phyloP scores from a whole-genome alignment of 2,329 filamentous ascomycete species.

The Aspergillus eucalypticola region DNA sequence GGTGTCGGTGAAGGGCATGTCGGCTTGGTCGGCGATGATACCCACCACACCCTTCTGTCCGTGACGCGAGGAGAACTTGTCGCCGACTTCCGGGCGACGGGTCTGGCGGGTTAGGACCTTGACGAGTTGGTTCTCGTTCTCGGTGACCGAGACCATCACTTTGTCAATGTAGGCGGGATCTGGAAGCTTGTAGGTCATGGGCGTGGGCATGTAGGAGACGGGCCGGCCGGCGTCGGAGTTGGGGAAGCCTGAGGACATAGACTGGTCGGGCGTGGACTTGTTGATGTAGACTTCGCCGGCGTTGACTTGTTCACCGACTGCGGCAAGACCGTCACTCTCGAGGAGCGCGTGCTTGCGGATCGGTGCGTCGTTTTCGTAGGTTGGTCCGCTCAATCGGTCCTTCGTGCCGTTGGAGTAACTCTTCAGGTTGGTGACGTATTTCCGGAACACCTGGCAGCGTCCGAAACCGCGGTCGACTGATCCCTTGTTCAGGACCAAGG shows the following conservation, averaged over 20 bases:
- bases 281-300: conserved; percentile 85
- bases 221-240: conserved; percentile 59
- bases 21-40: conserved; percentile 93
- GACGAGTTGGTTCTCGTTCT: conserved; percentile 80
- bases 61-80: conserved; percentile 98
- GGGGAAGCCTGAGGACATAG: conserved; percentile 66
- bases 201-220: conserved; percentile 39
- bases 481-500: conserved; percentile 92
- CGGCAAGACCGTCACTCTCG: conserved; percentile 83
- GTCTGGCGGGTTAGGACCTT: conserved; percentile 98
- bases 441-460: conserved; percentile 96
- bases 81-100: conserved; percentile 86
- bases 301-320: conserved; percentile 77
- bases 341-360: conserved; percentile 72
- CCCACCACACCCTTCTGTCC: conserved; percentile 98
- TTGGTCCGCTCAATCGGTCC: conserved; percentile 62
- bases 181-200: conserved; percentile 72
- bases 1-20: conserved; percentile 91
- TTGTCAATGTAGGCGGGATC: conserved; percentile 93
- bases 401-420: conserved; percentile 79
- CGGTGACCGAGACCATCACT: conserved; percentile 87
- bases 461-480: conserved; percentile 94
- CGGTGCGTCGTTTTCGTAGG: conserved; percentile 61
- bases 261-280: conserved; percentile 81
- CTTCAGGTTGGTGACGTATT: conserved; percentile 82